phyloP scores from a whole-genome alignment of 176 grass and related monocot genomes.

The Carex parvula region DNA sequence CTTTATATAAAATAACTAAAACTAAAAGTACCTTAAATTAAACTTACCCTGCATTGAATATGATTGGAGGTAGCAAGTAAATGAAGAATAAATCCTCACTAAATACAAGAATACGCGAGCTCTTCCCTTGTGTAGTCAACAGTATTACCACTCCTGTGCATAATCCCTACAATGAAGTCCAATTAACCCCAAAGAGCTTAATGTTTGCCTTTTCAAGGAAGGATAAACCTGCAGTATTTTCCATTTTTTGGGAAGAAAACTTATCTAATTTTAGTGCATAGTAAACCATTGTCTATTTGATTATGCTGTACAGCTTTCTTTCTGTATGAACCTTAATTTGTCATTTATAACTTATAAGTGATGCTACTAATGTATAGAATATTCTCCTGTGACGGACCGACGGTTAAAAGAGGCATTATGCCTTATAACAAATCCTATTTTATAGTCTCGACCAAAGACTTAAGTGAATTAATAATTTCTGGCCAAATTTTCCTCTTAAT shows the following conservation, averaged over 20 bases:
- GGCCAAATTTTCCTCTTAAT: not conserved
- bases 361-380: not conserved
- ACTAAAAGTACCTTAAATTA: slow-evolving; percentile 1
- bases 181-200: not conserved
- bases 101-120: slow-evolving; percentile 71
- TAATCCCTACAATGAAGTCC: slow-evolving; percentile 46
- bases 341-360: not conserved
- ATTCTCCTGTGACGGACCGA: not conserved
- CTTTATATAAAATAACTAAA: slow-evolving; percentile 16
- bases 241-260: not conserved
- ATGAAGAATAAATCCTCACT: slow-evolving; percentile 93
- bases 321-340: not conserved
- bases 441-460: not conserved
- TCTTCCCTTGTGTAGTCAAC: slow-evolving; percentile 40
- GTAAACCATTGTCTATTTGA: not conserved
- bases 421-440: not conserved
- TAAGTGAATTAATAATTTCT: slow-evolving; percentile 5
- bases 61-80: slow-evolving; percentile 93
- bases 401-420: not conserved
- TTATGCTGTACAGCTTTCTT: not conserved
- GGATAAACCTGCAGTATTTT: not conserved
- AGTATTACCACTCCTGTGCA: slow-evolving; percentile 71
- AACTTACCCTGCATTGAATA: slow-evolving; percentile 94
- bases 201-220: not conserved
- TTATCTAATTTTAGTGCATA: not conserved